Percentiles rank a stretch among this genome's conserved stretches.
Conservation (phyloP, 2,329 filamentous ascomycete genomes). For the Ciborinia camelliae region DNA sequence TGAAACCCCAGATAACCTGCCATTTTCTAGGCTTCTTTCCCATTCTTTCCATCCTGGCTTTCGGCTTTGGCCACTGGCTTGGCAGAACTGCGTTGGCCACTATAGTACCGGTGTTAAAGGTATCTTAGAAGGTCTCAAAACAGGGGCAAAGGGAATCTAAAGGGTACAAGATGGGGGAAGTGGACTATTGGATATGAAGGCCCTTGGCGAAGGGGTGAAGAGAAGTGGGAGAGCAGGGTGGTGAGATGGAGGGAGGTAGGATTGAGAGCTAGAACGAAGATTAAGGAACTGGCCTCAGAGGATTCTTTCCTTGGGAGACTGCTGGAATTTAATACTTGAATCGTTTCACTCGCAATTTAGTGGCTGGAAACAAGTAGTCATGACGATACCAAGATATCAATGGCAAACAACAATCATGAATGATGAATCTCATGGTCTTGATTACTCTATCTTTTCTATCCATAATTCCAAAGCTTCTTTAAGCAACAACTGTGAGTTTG, state of each 20-base stretch:
- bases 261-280: neutral
- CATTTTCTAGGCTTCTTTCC: neutral
- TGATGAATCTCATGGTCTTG: neutral
- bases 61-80: neutral
- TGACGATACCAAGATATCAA: neutral
- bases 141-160: too few species aligned
- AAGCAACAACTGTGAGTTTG: neutral
- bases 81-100: neutral
- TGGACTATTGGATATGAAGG: neutral
- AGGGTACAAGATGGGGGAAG: neutral
- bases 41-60: neutral
- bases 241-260: neutral
- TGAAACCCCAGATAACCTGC: neutral
- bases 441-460: neutral
- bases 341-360: neutral
- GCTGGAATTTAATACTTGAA: too few species aligned
- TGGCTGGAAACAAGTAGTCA: neutral
- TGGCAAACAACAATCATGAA: neutral
- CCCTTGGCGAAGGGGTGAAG: too few species aligned
- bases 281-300: neutral
- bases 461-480: neutral
- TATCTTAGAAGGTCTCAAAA: too few species aligned
- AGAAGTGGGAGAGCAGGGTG: too few species aligned
- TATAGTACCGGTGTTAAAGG: neutral
- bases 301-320: too few species aligned